Conservation (phyloP, 2,329 filamentous ascomycete genomes). For the Sarocladium kiliense region DNA sequence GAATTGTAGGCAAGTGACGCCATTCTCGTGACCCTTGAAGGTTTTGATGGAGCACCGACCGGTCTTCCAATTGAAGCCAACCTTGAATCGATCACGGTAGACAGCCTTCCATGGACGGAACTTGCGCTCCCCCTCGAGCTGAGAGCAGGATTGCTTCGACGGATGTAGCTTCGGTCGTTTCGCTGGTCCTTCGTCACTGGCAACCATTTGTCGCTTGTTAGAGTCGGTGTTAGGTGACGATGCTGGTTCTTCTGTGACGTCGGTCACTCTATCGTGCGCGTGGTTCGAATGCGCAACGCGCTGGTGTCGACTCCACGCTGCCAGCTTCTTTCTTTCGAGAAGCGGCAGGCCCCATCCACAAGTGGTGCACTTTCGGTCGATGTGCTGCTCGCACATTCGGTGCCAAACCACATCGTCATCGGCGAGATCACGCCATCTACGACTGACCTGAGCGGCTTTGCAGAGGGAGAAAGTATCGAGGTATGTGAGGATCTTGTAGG, state of each 20-base stretch:
- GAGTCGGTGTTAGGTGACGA: conserved; percentile 18
- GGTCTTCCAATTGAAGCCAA: conserved; percentile 97
- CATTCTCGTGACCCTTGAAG: conserved; percentile 82
- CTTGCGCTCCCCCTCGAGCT: conserved; percentile 39
- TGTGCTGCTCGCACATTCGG: conserved; percentile 96
- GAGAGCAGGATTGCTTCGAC: conserved; percentile 22
- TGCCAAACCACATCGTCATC: conserved; percentile 97
- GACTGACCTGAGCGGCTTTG: conserved; percentile 91
- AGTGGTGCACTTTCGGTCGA: conserved; percentile 87
- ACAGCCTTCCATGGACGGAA: conserved; percentile 88
- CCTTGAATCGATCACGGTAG: conserved; percentile 91
- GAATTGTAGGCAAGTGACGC: conserved; percentile 51
- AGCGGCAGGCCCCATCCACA: conserved; percentile 93
- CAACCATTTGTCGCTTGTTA: conserved; percentile 27
- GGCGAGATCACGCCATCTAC: conserved; percentile 81
- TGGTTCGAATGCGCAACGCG: conserved; percentile 47
- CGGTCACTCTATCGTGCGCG: conserved; percentile 10
- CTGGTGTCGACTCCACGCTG: conserved; percentile 82
- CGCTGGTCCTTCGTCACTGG: conserved; percentile 21
- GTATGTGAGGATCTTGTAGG: conserved; percentile 87
- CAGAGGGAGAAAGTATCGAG: conserved; percentile 92
- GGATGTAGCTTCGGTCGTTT: conserved; percentile 29
- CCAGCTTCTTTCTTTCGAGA: conserved; percentile 80
- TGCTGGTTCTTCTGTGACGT: not conserved
- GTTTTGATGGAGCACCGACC: conserved; percentile 80